These are phyloP conservation scores for Cucurbita pepo DNA, from an alignment of 306 rosid species.

Conservation along the genomic window DNA sequence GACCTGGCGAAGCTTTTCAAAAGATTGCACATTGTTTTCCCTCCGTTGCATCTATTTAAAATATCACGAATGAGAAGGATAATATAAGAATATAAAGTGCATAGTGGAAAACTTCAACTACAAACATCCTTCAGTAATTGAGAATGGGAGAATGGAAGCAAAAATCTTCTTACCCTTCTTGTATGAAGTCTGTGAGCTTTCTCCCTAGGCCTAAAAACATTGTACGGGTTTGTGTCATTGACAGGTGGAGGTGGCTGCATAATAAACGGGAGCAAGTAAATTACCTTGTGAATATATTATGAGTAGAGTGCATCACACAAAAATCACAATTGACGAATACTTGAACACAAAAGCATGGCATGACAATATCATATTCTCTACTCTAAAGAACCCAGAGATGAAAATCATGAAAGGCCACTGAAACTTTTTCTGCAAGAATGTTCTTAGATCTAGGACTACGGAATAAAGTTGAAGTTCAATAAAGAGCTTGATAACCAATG, in stretches of 20 bases:
- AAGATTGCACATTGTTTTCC: slow-evolving; percentile 94
- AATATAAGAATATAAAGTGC: not conserved
- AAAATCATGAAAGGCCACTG: not conserved
- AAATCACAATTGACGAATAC: not conserved
- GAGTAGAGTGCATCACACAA: not conserved
- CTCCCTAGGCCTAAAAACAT: slow-evolving; percentile 98
- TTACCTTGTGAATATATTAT: not conserved
- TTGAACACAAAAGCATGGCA: not conserved
- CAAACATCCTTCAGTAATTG: slow-evolving; percentile 13
- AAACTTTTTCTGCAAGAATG: not conserved
- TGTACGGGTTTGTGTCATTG: slow-evolving; percentile 92
- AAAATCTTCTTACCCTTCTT: slow-evolving; percentile 57
- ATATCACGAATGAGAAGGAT: slow-evolving; percentile 5
- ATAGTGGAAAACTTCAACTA: not conserved
- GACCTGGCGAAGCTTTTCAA: slow-evolving; percentile 99
- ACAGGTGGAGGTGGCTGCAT: slow-evolving; percentile 96
- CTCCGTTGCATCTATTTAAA: slow-evolving; percentile 84
- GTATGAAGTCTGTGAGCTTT: slow-evolving; percentile 97
- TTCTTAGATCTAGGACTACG: not conserved
- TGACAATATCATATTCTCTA: not conserved
- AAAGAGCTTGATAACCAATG: not conserved
- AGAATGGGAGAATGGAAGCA: slow-evolving; percentile 5
- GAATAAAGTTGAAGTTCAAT: not conserved
- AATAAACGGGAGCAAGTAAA: slow-evolving; percentile 2
- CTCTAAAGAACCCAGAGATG: not conserved